Evolutionary conservation across 495 filamentous ascomycete genomes (phyloP), one percentile per base, ranked within the genome.

Genomic region (Talaromyces proteolyticus): DNA sequence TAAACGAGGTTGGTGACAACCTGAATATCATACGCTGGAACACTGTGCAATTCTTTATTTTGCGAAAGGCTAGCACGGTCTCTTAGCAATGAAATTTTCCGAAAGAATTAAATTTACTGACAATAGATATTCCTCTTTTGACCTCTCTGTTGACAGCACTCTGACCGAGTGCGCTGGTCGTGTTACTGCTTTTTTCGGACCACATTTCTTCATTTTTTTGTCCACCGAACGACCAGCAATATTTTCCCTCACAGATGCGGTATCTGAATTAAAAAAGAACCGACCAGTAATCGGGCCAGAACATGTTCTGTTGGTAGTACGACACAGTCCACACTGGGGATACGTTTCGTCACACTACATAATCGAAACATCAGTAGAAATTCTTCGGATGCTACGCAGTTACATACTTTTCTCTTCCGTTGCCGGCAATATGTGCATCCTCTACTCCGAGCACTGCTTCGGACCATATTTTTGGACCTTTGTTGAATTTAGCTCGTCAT

Each of bases 391-490:
- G n/a, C n/a, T n/a, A n/a, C n/a, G n/a, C 29, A 34, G 14, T 34
- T 12, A 29, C 26, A 18, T 20, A 47, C 44, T 26, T 47, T 47
- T 26, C 37, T 37, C 20, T 47, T 47, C 22, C 18, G n/a, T 4
- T 19, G 44, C 37, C 44, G 44, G 34, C 44, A 47, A 20, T 25
- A 19, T 18, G 44, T 26, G n/a, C 44, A 47, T 14, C 25, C 44
- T 36, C 34, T 47, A 26, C 44, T 47, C 34, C 44, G 25, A 34
- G 24, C 44, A 19, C 16, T 19, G 7, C 10, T 16, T 12, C 44
- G 26, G 8, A 37, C 44, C 44, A 47, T 47, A 16, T 18, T 47
- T n/a, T n/a, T n/a, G n/a, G n/a, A n/a, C n/a, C n/a, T n/a, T n/a
- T n/a, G n/a, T n/a, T n/a, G n/a, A n/a, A n/a, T n/a, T n/a, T n/a